Conservation (phyloP, 2,329 filamentous ascomycete genomes). For the Alternaria atra region DNA sequence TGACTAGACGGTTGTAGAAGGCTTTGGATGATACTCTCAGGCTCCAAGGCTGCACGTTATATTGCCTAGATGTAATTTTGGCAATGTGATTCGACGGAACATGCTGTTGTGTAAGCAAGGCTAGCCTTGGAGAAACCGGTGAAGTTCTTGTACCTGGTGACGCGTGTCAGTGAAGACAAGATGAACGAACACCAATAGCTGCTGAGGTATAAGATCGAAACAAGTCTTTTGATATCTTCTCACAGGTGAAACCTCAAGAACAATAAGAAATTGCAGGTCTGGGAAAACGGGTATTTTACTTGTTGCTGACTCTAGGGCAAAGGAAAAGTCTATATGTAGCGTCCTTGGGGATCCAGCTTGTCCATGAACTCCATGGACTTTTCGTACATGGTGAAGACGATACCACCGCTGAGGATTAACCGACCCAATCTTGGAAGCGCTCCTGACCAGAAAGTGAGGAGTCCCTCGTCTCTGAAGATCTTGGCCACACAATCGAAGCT, state of each 20-base stretch:
- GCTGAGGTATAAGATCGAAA: background rate
- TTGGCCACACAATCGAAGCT: conserved; percentile 81
- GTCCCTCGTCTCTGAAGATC: conserved; percentile 88
- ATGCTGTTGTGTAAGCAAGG: background rate
- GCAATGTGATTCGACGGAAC: background rate
- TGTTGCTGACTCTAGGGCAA: background rate
- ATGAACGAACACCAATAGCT: background rate
- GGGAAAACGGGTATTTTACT: background rate
- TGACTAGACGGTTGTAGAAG: background rate
- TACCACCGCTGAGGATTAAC: conserved; percentile 89
- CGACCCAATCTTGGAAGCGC: conserved; percentile 85
- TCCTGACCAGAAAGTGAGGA: conserved; percentile 93
- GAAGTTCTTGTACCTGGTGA: background rate
- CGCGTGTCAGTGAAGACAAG: background rate
- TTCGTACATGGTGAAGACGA: conserved; percentile 98
- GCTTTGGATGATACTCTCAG: background rate
- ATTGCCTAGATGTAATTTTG: background rate
- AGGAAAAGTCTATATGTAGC: conserved; percentile 69
- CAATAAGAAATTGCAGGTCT: background rate
- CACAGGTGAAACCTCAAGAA: background rate
- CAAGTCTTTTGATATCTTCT: too few relatives aligned
- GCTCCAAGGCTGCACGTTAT: background rate
- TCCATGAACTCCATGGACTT: conserved; percentile 93
- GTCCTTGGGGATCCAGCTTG: conserved; percentile 79
- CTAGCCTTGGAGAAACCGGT: conserved; percentile 1